These are phyloP conservation scores for Ligustrum vulgare DNA, from an alignment of 257 asterid genomes.

Conservation along the genomic window DNA sequence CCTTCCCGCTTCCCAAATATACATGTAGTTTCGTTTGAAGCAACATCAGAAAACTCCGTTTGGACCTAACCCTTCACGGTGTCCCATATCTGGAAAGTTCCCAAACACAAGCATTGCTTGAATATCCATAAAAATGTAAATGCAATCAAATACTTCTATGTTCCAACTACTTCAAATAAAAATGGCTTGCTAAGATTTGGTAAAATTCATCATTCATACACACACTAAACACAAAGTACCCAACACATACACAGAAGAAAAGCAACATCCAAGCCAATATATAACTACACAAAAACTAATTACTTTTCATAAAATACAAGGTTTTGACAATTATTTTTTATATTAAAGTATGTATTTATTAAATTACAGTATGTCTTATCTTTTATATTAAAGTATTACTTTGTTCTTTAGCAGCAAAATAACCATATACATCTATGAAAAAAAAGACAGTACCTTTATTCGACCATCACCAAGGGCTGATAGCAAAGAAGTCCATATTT, in stretches of 20 bases:
- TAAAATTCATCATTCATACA: neutral
- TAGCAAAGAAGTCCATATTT: conserved; percentile 62
- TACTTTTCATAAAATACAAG: neutral
- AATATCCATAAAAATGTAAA: neutral
- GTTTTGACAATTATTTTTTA: neutral
- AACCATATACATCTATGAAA: neutral
- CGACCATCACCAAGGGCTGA: conserved; percentile 79
- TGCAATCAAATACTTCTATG: neutral
- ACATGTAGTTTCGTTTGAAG: conserved; percentile 40
- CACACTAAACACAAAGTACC: neutral
- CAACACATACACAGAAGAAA: neutral
- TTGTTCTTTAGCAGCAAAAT: neutral
- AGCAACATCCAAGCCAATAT: neutral
- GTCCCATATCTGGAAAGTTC: conserved; percentile 78
- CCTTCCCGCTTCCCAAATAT: conserved; percentile 51
- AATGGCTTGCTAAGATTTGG: neutral
- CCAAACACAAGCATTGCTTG: conserved; percentile 20
- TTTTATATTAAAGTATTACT: too few relatives aligned
- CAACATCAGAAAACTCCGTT: conserved; percentile 79
- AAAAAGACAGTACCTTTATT: conserved; percentile 51
- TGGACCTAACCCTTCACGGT: conserved; percentile 86
- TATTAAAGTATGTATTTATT: neutral
- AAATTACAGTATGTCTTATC: neutral
- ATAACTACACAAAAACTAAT: neutral
- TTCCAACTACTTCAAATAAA: neutral